These are phyloP conservation scores for Leishmania braziliensis DNA, from an alignment of 208 protist species.

Conservation along the genomic window DNA sequence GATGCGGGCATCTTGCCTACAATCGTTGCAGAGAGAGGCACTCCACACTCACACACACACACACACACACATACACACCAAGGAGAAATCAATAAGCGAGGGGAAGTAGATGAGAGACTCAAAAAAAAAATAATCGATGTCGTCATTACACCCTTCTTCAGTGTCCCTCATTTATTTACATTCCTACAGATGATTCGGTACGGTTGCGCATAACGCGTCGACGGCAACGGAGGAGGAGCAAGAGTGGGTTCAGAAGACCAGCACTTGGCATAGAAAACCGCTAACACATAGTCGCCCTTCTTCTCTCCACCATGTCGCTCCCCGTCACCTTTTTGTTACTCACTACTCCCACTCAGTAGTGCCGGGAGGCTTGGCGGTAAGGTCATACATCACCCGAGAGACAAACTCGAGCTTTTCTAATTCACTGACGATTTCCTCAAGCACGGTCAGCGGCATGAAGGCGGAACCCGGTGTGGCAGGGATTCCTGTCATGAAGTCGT, in stretches of 20 bases:
- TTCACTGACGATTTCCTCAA: constrained; percentile 83
- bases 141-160: not conserved
- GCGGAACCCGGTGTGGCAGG: constrained; percentile 86
- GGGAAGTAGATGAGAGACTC: not conserved
- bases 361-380: constrained; percentile 97
- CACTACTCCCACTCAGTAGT: constrained; percentile 98
- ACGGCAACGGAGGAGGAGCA: not conserved
- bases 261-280: not conserved
- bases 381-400: constrained; percentile 94
- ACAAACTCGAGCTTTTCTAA: constrained; percentile 84
- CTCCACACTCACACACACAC: not conserved
- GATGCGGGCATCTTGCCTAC: not conserved
- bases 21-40: not conserved
- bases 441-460: constrained; percentile 77
- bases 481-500: constrained; percentile 97
- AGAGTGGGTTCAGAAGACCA: not conserved
- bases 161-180: not conserved
- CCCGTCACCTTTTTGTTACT: not conserved
- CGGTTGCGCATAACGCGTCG: not conserved
- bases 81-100: not conserved
- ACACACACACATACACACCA: not conserved
- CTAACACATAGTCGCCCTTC: not conserved
- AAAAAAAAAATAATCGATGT: not conserved
- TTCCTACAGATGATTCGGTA: not conserved
- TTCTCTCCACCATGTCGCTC: not conserved